phyloP scores from a whole-genome alignment of 148 eudicot genomes.

The Chenopodium formosanum region DNA sequence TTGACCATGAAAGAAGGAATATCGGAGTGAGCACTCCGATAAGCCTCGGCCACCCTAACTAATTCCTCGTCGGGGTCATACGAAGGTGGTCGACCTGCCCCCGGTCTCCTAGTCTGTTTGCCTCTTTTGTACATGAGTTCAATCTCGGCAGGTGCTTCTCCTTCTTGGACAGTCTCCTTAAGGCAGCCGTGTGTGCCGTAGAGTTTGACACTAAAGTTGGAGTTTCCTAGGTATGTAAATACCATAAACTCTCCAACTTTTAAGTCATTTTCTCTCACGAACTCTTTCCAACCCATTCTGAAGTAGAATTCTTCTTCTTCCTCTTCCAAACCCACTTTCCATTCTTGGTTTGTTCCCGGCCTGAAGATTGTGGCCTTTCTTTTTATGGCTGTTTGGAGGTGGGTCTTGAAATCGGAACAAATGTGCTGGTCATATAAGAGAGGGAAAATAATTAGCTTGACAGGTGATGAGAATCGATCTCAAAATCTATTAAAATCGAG shows the following conservation, averaged over 20 bases:
- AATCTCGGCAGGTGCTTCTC: not conserved
- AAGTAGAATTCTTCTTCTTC: not conserved
- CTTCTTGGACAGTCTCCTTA: not conserved
- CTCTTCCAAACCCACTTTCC: constrained; percentile 7
- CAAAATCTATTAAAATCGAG: no score
- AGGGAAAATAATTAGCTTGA: no score
- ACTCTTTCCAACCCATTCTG: not conserved
- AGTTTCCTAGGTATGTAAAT: constrained; percentile 15
- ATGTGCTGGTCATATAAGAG: no score
- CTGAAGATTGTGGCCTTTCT: constrained; percentile 8
- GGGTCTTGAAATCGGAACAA: not conserved
- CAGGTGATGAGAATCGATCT: no score
- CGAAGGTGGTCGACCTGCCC: not conserved
- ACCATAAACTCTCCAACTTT: constrained; percentile 5
- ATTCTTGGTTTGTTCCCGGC: not conserved
- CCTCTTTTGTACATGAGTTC: not conserved
- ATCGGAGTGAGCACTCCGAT: not conserved
- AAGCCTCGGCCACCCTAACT: not conserved
- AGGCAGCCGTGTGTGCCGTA: constrained; percentile 12
- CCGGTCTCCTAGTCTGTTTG: not conserved
- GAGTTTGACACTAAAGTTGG: constrained; percentile 13
- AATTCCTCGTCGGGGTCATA: not conserved
- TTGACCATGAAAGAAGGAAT: constrained; percentile 4
- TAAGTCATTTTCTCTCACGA: not conserved
- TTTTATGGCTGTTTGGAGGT: not conserved